Conservation (phyloP, 23 red algal species). For the Agarophyton chilense region DNA sequence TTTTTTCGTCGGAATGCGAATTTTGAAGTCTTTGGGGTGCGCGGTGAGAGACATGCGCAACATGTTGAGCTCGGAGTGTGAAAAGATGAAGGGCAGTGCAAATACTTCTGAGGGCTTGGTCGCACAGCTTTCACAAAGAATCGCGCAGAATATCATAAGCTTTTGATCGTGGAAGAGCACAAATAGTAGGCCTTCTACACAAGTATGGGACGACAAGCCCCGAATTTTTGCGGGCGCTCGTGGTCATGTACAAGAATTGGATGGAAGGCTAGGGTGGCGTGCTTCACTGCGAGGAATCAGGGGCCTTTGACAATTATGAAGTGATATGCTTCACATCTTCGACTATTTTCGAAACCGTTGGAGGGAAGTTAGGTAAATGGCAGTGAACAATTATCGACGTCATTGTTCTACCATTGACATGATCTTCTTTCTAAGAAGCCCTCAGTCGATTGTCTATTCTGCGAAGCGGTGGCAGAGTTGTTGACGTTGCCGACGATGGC, state of each 20-base stretch:
- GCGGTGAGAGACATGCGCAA: background rate
- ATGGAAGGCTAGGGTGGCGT: background rate
- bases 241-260: background rate
- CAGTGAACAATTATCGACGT: constrained; percentile 67
- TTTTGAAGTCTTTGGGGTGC: background rate
- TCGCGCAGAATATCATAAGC: too few species aligned
- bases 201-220: too few species aligned
- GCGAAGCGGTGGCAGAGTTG: background rate
- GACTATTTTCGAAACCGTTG: constrained; percentile 41
- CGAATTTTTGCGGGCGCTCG: background rate
- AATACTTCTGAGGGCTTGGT: too few species aligned
- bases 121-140: too few species aligned
- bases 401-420: constrained; percentile 63
- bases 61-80: background rate
- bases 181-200: background rate
- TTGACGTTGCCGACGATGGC: constrained; percentile 21
- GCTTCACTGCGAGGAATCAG: constrained; percentile 21
- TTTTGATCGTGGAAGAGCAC: background rate
- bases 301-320: constrained; percentile 15
- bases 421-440: constrained; percentile 40
- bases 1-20: background rate
- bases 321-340: constrained; percentile 27
- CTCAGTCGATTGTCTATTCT: constrained; percentile 38
- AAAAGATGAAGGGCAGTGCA: background rate
- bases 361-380: constrained; percentile 39